Conservation (phyloP, 768 basidiomycete species). For the Dacryopinax spathularia region DNA sequence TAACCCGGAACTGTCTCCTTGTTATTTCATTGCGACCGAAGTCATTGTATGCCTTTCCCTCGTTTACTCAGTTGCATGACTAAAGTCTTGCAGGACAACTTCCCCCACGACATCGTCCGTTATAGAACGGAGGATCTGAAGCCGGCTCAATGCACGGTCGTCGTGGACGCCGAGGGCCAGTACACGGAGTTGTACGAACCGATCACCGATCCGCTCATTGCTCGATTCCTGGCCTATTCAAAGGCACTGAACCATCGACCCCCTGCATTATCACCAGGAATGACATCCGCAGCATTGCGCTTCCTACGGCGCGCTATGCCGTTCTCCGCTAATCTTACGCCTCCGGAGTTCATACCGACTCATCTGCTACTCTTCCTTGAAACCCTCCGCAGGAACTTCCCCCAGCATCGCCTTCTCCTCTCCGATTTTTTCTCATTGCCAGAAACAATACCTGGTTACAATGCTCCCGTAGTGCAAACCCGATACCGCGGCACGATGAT, state of each 20-base stretch:
- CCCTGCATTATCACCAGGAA: conserved; percentile 35
- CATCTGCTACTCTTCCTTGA: conserved; percentile 73
- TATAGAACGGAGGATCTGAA: conserved; percentile 68
- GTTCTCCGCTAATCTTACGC: conserved; percentile 77
- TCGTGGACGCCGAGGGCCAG: conserved; percentile 65
- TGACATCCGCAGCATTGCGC: conserved; percentile 46
- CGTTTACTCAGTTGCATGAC: neutral
- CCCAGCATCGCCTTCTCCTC: conserved; percentile 82
- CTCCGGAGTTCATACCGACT: conserved; percentile 85
- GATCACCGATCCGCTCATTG: conserved; percentile 71
- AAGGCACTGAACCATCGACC: conserved; percentile 42
- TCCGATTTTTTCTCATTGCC: conserved; percentile 85
- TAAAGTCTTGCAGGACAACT: conserved; percentile 60
- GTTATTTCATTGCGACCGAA: conserved; percentile 89
- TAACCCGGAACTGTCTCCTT: conserved; percentile 58
- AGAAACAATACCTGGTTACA: conserved; percentile 62
- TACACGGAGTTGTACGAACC: conserved; percentile 72
- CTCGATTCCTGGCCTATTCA: conserved; percentile 60
- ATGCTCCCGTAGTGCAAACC: conserved; percentile 91
- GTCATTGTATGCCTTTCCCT: conserved; percentile 55
- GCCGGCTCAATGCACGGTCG: conserved; percentile 73
- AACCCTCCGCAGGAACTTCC: conserved; percentile 69
- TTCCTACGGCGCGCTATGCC: conserved; percentile 57
- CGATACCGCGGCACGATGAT: conserved; percentile 72
- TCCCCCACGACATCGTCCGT: conserved; percentile 87